phyloP scores from a whole-genome alignment of 768 basidiomycete species.

The Mycena alexandri region DNA sequence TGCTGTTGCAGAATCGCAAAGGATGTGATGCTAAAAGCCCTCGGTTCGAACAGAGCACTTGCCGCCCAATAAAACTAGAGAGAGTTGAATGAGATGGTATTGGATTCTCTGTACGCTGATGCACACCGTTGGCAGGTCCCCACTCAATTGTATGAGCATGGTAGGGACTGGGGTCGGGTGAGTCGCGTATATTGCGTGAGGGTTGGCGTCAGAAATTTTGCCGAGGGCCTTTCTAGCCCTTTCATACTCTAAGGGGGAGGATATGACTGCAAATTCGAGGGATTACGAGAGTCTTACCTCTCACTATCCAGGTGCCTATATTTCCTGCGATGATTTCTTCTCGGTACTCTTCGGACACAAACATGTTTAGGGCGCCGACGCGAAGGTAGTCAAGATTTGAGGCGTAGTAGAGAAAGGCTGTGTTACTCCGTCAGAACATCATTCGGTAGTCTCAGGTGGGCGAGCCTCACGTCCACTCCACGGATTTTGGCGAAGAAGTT shows the following conservation, averaged over 20 bases:
- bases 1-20: constrained; percentile 46
- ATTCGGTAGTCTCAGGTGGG: too few species aligned
- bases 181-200: background rate
- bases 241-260: constrained; percentile 7
- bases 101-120: background rate
- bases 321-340: constrained; percentile 4
- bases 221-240: constrained; percentile 12
- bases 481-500: background rate
- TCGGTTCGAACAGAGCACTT: constrained; percentile 41
- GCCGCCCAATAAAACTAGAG: constrained; percentile 43
- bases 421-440: too few species aligned
- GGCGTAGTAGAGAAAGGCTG: constrained; percentile 4
- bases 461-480: constrained; percentile 11
- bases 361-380: constrained; percentile 1
- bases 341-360: constrained; percentile 6
- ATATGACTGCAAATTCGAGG: background rate
- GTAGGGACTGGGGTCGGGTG: background rate
- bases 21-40: constrained; percentile 42
- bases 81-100: too few species aligned
- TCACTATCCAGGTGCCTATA: constrained; percentile 1
- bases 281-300: background rate
- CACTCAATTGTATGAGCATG: background rate
- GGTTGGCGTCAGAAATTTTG: background rate
- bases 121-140: constrained; percentile 16
- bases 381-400: constrained; percentile 22